These are phyloP conservation scores for Pelargonium myrrhifolium DNA, from an alignment of 441 rosid species.

Conservation along the genomic window DNA sequence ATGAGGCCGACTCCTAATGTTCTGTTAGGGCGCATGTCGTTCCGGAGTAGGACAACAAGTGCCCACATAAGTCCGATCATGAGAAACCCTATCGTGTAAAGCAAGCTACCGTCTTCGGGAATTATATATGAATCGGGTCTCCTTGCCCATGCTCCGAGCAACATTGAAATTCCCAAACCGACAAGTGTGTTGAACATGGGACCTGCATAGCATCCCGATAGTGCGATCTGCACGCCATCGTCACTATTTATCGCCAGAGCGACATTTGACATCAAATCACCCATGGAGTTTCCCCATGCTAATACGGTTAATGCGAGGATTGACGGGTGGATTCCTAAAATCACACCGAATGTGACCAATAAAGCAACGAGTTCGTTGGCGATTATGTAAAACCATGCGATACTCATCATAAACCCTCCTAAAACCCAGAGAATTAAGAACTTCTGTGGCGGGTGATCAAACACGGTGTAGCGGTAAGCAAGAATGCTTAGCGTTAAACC, in stretches of 20 bases:
- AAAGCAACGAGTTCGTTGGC: constrained; percentile 3
- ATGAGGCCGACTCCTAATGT: constrained; percentile 1
- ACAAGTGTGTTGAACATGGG: constrained; percentile 13
- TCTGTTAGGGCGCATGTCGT: neutral
- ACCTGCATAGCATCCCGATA: constrained; percentile 14
- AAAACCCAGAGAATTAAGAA: neutral
- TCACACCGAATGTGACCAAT: neutral
- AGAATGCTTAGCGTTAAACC: neutral
- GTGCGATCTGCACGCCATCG: constrained; percentile 9
- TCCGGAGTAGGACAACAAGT: constrained; percentile 2
- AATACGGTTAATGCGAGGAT: constrained; percentile 6
- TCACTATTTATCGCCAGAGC: constrained; percentile 9
- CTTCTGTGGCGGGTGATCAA: neutral
- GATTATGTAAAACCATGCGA: neutral
- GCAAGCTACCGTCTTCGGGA: constrained; percentile 8
- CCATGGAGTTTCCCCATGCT: constrained; percentile 14
- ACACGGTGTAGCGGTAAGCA: neutral
- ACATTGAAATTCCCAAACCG: constrained; percentile 12
- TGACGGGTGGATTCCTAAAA: constrained; percentile 3
- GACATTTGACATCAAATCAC: constrained; percentile 13
- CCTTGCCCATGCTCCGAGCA: constrained; percentile 8
- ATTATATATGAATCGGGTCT: constrained; percentile 2
- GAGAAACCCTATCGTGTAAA: constrained; percentile 9
- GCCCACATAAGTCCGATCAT: constrained; percentile 2
- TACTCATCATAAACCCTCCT: neutral